Evolutionary conservation across 2,329 filamentous ascomycete genomes (phyloP), one percentile per base, ranked within the genome.

Genomic region (Ophiosphaerella korrae): DNA sequence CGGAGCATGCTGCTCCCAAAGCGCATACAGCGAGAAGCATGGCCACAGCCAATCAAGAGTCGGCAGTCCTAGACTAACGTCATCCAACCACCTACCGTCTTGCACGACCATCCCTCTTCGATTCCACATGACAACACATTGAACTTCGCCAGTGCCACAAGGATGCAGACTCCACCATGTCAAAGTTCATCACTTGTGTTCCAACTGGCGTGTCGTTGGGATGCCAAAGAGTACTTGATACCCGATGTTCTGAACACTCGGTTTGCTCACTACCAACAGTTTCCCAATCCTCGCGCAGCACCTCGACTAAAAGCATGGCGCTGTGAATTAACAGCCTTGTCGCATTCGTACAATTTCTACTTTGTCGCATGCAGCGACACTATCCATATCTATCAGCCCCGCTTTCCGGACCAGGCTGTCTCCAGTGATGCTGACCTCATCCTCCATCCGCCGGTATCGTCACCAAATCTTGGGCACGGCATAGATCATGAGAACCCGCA

Each of bases 301-400:
- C 66, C 66, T 21, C 16, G 39, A 13, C 50, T 75, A 16, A 69
- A 69, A 21, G 48, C 49, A 42, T 77, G 75, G 75, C 67, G 76
- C 41, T 77, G 75, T 56, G 76, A 78, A 43, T 62, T 78, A 58
- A 80, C 78, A 13, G 78, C 69, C 5, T 66, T 81, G 11, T 80
- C 78, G 13, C 73, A 76, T 42, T 55, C 60, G 2, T 70, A 75
- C 62, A 80, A 81, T 48, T 68, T 80, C n/a, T 80, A 76, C 59
- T 79, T 80, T 46, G 67, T 80, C n/a, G 78, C 77, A 11, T 74
- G 72, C 48, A 64, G 58, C 16, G 61, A 70, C 42, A 53, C 64
- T 1, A 70, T 81, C 8, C 67, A 75, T 44, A 69, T 80, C 29
- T 78, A 77, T 51, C 61, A 73, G 43, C 78, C 78, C 24, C 66